Conservation (phyloP, 225 moss, liverwort and hornwort genomes). For the Antitrichia curtipendula region DNA sequence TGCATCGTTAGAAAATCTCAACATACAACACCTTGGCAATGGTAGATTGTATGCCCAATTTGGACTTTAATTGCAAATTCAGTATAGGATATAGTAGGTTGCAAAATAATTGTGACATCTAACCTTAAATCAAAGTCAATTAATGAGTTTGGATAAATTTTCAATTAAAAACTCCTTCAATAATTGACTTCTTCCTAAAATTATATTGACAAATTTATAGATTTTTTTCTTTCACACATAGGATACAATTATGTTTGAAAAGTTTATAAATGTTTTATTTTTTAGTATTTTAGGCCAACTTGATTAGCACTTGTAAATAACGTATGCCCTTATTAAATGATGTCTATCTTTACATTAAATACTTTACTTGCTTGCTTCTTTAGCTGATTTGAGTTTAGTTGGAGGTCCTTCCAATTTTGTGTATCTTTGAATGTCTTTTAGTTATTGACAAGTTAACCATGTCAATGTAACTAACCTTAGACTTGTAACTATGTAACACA, state of each 20-base stretch:
- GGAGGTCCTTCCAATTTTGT: not conserved
- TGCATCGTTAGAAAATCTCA: not conserved
- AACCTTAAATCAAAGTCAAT: not conserved
- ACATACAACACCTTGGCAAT: not conserved
- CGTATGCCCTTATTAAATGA: not conserved
- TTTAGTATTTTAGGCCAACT: not conserved
- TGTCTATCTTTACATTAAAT: not conserved
- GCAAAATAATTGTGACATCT: not conserved
- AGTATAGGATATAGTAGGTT: not conserved
- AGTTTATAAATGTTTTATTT: not conserved
- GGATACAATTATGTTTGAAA: not conserved
- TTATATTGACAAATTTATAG: not conserved
- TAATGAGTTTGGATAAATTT: not conserved
- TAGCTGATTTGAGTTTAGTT: not conserved
- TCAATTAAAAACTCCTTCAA: not conserved
- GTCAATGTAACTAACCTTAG: not conserved
- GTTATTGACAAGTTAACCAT: not conserved
- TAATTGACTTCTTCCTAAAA: not conserved
- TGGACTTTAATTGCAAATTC: not conserved
- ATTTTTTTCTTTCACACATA: not conserved
- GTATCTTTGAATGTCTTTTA: not conserved
- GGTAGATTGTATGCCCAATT: not conserved
- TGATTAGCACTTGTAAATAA: not conserved
- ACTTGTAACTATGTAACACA: no score
- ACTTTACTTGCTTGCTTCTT: not conserved